Evolutionary conservation across 1,284 basidiomycete genomes (phyloP).

Genomic region (Marasmius tenuissimus): DNA sequence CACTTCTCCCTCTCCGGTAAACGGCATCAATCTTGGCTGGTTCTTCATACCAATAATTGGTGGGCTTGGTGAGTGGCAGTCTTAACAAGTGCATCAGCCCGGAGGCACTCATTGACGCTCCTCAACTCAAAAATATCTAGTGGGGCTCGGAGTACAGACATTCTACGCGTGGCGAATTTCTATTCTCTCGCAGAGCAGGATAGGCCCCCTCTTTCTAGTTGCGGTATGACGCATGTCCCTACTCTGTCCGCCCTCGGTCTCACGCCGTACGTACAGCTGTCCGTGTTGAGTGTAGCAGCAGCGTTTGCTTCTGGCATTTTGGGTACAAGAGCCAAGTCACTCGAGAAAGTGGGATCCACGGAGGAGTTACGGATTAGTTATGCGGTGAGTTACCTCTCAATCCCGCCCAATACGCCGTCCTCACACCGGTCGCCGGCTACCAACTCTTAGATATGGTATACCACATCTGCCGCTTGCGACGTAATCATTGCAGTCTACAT

Average conservation of each 20-base stretch:
- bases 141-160: neutral
- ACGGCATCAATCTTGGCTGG: neutral
- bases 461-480: neutral
- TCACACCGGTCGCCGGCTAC: neutral
- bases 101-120: too few relatives aligned
- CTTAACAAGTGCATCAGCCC: too few relatives aligned
- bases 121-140: neutral
- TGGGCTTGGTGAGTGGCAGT: neutral
- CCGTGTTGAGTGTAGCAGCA: neutral
- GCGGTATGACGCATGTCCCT: neutral
- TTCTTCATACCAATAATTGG: neutral
- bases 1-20: neutral
- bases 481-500: neutral
- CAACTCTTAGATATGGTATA: neutral
- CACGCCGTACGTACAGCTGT: neutral
- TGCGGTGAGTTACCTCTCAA: neutral
- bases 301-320: neutral
- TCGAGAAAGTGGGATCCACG: neutral
- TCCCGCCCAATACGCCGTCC: too few relatives aligned
- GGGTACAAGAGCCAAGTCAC: neutral
- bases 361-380: neutral
- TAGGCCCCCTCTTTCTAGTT: neutral
- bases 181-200: neutral
- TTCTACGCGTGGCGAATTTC: neutral
- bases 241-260: neutral